Base-by-base conservation (phyloP, 176 grass and related monocot species). In the Themeda triandra region DNA sequence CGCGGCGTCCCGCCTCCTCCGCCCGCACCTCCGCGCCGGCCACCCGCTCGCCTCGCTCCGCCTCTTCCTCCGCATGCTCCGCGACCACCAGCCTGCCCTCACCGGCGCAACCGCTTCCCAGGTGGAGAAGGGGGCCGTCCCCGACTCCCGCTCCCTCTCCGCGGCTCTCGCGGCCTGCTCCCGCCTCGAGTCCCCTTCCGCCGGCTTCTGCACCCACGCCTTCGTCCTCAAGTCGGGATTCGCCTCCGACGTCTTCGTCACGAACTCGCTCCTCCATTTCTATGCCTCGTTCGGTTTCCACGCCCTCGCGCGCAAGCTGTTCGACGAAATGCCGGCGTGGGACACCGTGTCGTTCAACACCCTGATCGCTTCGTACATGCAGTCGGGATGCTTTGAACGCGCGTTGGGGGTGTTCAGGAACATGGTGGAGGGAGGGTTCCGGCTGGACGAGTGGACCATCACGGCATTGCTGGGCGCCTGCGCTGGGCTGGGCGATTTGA, bases 221-320 rank as follows among this genome's bases (percentile, higher is more conserved):
- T 85, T 85, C 79, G n/a, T 93, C 75, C 11, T 91, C 75, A 93
- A 91, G 45, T 88, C 86, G 1, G 88, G 92, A 12, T 65, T 79
- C 75, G 8, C 29, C 4, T 79, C 92, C 76, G 78, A 93, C 75
- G 24, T 88, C 44, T 88, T 88, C 4, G 67, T 42, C 35, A 24
- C 77, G 15, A 93, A 80, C 70, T 86, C 88, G 9, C 92, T 93
- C 37, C 75, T 91, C 13, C 76, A 76, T 28, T 86, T 93, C 33
- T 93, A 93, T 1, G 46, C 64, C 2, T 82, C 88, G 4, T 82
- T 85, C 70, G 54, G 78, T 13, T 40, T 86, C 15, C 86, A 73
- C 25, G 49, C 37, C 8, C 19, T 74, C 3, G 60, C 83, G 0
- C 31, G 32, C 13, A 90, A n/a, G 13, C 23, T 87, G 45, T 87